Conservation (phyloP, 2,329 filamentous ascomycete genomes). For the Stemphylium beticola region DNA sequence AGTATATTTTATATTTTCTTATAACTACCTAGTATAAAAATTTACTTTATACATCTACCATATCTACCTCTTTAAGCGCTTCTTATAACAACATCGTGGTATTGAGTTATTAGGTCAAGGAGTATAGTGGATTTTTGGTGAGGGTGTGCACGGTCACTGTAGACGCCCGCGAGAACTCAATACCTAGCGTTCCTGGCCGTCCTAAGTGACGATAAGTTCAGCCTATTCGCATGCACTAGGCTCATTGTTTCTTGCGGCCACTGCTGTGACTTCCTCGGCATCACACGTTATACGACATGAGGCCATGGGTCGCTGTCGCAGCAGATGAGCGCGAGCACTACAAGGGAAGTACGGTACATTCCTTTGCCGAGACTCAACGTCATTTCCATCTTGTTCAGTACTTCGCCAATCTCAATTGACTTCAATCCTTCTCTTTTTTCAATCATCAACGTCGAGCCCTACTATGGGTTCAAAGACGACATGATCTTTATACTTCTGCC, state of each 20-base stretch:
- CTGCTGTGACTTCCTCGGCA: constrained; percentile 9
- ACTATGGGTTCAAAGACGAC: background rate
- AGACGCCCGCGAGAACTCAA: background rate
- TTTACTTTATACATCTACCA: too few species aligned
- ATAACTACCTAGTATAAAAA: too few species aligned
- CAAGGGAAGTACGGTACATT: constrained; percentile 15
- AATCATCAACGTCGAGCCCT: background rate
- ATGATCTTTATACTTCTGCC: constrained; percentile 10
- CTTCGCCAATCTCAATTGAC: background rate
- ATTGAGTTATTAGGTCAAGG: too few species aligned
- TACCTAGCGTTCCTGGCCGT: background rate
- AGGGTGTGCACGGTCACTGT: too few species aligned
- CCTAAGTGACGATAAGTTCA: background rate
- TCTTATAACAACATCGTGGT: too few species aligned
- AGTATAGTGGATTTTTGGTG: too few species aligned
- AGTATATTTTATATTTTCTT: too few species aligned
- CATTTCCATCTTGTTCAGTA: background rate
- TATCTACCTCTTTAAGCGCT: too few species aligned
- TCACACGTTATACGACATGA: constrained; percentile 9
- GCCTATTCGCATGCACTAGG: background rate
- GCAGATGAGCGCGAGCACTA: background rate
- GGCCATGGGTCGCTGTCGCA: background rate
- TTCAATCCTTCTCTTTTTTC: background rate
- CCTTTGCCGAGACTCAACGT: background rate
- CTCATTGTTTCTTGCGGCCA: background rate